Base-by-base conservation (phyloP, 2,329 filamentous ascomycete genomes). In the Fusarium praegraminearum region DNA sequence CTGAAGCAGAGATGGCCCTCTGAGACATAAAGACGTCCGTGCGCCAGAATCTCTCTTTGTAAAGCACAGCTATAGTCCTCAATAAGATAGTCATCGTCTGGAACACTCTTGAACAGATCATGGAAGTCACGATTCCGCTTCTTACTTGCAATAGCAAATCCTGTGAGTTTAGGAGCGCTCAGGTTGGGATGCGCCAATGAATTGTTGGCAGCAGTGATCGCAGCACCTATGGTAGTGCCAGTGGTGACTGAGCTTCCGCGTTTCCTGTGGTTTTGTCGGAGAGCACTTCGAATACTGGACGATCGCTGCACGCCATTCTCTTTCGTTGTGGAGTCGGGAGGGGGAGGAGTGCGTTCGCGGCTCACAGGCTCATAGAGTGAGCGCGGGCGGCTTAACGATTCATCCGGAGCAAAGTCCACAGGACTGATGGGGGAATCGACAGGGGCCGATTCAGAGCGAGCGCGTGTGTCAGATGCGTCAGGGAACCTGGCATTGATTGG, bases 1-100 rank as follows among this genome's bases (percentile, higher is more conserved):
- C 94, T 98, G 81, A 99, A 99, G 83, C 96, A 99, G 47, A 99
- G 89, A 77, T 99, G 95, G 13, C 95, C 94, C 81, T 99, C 96
- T 0, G 96, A 98, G 43, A 99, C 93, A 76, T 99, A 99, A 16
- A 99, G 86, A 41, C 96, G 89, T 8, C 96, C 96, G 72, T 98
- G 96, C 9, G 97, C 89, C 36, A 99, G 87, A 65, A 99, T 99
- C 77, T 99, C 97, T 71, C 94, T 90, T 79, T 99, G 96, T 62
- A 99, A 80, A 6, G 96, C 96, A 78, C 96, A 98, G 79, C 96
- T 98, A 79, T 98, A 99, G 79, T 99, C 96, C 77, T 99, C 96
- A 70, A 99, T 98, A 28, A 99, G 86, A 77, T 97, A 98, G 79
- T 99, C 96, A 75, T 99, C 96, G 71, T 98, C 95, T 1, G 97